Evolutionary conservation across 495 filamentous ascomycete genomes (phyloP).

Genomic region (Bombardia bombarda): DNA sequence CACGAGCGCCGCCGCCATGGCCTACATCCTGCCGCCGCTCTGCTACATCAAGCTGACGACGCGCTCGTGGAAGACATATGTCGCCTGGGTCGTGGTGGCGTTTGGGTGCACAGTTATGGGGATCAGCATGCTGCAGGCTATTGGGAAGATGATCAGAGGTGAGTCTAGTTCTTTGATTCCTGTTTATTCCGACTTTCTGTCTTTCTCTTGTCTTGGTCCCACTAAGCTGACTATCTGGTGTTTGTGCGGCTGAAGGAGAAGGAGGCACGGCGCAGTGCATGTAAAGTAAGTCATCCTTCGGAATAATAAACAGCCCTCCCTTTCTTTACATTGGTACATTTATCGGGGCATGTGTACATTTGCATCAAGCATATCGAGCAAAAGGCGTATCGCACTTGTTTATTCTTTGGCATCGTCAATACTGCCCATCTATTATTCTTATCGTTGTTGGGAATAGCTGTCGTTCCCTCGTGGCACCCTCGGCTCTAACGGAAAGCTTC

Average conservation of each 20-base stretch:
- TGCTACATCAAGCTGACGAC: conserved; percentile 91
- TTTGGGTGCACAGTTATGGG: conserved; percentile 82
- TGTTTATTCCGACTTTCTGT: not conserved
- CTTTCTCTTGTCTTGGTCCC: not conserved
- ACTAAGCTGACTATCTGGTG: not conserved
- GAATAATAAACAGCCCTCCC: not conserved
- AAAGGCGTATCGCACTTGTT: no score
- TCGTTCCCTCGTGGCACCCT: no score
- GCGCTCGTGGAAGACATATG: conserved; percentile 65
- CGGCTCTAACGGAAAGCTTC: no score
- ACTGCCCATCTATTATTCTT: no score
- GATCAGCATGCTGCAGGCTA: conserved; percentile 70
- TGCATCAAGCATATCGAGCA: not conserved
- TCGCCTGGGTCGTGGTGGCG: conserved; percentile 56
- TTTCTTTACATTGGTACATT: not conserved
- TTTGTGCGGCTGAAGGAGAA: conserved; percentile 7
- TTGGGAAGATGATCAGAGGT: conserved; percentile 54
- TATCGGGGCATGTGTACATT: not conserved
- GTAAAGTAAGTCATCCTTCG: not conserved
- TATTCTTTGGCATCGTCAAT: no score
- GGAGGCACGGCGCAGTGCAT: conserved; percentile 11
- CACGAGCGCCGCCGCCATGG: conserved; percentile 85
- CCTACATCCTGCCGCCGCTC: conserved; percentile 89
- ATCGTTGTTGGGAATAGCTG: no score
- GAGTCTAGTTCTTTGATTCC: conserved; percentile 8